Conservation (phyloP, 2,329 filamentous ascomycete species). For the Chaetomiaceae sp. region DNA sequence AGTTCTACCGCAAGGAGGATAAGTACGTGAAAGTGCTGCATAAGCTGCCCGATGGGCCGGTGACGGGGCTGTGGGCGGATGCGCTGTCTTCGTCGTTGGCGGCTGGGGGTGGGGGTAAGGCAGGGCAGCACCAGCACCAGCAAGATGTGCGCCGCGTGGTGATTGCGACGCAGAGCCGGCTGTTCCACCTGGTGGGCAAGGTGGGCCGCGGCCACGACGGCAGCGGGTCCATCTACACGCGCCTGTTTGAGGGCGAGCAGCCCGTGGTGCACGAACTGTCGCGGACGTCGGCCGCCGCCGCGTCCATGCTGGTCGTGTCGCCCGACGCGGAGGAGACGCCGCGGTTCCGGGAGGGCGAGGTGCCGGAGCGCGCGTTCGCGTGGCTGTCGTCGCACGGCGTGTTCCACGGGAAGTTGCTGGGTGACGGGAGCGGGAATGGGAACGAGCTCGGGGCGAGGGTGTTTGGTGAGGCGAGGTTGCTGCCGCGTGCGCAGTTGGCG, state of each 20-base stretch:
- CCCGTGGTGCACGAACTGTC: constrained; percentile 69
- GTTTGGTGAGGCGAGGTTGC: constrained; percentile 71
- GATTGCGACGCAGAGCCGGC: constrained; percentile 67
- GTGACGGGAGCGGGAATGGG: constrained; percentile 51
- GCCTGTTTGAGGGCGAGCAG: constrained; percentile 80
- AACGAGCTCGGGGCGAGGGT: constrained; percentile 65
- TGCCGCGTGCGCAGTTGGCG: constrained; percentile 68
- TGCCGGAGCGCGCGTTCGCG: constrained; percentile 69
- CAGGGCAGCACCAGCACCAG: too few species aligned
- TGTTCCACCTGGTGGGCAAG: constrained; percentile 77
- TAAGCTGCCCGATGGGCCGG: constrained; percentile 72
- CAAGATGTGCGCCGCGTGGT: constrained; percentile 63
- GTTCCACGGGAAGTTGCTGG: constrained; percentile 74
- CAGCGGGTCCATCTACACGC: constrained; percentile 77
- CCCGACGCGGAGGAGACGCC: constrained; percentile 59
- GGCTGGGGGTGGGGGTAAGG: background rate
- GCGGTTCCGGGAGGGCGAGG: constrained; percentile 47
- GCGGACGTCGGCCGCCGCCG: constrained; percentile 50
- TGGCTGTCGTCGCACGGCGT: constrained; percentile 88
- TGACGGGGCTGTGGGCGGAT: constrained; percentile 84
- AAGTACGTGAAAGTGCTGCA: constrained; percentile 82
- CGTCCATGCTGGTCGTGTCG: constrained; percentile 67
- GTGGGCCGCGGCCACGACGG: constrained; percentile 71
- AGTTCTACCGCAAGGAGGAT: constrained; percentile 94
- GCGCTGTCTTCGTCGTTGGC: background rate